Conservation (phyloP, 2,329 filamentous ascomycete species). For the Podosphaera aphanis region DNA sequence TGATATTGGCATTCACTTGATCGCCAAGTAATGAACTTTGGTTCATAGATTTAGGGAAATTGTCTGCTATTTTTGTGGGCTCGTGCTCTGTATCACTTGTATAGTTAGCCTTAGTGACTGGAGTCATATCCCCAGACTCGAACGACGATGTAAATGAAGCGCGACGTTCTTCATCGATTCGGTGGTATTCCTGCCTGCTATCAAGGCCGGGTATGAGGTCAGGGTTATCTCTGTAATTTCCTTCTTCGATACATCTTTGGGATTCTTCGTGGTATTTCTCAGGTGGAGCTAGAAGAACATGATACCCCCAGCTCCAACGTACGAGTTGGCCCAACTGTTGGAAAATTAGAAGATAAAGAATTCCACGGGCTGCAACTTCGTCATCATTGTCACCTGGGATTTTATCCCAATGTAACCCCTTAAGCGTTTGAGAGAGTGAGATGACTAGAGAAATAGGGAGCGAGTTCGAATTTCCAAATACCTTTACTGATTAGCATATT, state of each 20-base stretch:
- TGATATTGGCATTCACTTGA: conserved; percentile 26
- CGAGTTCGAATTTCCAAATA: conserved; percentile 97
- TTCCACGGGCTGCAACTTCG: conserved; percentile 79
- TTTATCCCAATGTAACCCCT: conserved; percentile 80
- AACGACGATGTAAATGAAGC: conserved; percentile 10
- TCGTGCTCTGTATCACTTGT: conserved; percentile 21
- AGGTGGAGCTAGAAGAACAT: conserved; percentile 73
- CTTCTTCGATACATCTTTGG: conserved; percentile 12
- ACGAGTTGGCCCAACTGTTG: conserved; percentile 91
- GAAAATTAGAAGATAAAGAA: conserved; percentile 88
- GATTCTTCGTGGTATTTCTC: conserved; percentile 41
- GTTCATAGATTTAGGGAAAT: conserved; percentile 9
- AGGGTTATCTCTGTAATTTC: conserved; percentile 32
- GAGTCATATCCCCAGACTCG: conserved; percentile 15
- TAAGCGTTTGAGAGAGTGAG: conserved; percentile 75
- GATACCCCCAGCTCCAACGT: conserved; percentile 95
- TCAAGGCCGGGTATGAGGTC: conserved; percentile 25
- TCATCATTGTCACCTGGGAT: conserved; percentile 85
- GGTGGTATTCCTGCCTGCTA: conserved; percentile 12
- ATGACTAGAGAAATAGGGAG: conserved; percentile 89
- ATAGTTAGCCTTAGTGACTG: conserved; percentile 12
- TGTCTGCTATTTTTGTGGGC: conserved; percentile 13
- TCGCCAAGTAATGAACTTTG: conserved; percentile 7
- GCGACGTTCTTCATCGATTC: conserved; percentile 3
- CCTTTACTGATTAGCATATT: conserved; percentile 21